These are phyloP conservation scores for Akanthomyces lecanii DNA, from an alignment of 2,329 filamentous ascomycete species.

Conservation along the genomic window DNA sequence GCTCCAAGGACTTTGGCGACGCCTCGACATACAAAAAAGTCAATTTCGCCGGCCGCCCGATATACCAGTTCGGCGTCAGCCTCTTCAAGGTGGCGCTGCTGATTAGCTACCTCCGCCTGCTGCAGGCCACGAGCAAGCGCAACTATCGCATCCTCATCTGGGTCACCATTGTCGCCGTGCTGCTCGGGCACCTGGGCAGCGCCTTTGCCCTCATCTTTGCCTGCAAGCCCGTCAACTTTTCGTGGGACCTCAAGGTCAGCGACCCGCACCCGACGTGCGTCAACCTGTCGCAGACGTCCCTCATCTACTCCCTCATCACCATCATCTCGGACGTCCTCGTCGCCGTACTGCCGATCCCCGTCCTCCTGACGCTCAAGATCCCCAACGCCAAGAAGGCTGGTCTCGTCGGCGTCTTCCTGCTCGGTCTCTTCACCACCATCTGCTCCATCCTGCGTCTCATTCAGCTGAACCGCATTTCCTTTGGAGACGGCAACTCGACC, in stretches of 20 bases:
- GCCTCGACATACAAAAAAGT: constrained; percentile 43
- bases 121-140: constrained; percentile 44
- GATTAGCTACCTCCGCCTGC: constrained; percentile 49
- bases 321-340: constrained; percentile 49
- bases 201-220: constrained; percentile 46
- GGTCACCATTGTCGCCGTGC: constrained; percentile 38
- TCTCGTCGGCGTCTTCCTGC: constrained; percentile 47
- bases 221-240: constrained; percentile 42
- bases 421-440: constrained; percentile 52
- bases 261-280: constrained; percentile 36
- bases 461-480: constrained; percentile 47
- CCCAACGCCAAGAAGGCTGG: constrained; percentile 44
- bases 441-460: constrained; percentile 50
- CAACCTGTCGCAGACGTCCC: constrained; percentile 44
- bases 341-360: constrained; percentile 47
- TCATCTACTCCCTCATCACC: constrained; percentile 47
- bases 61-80: constrained; percentile 52
- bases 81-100: constrained; percentile 54
- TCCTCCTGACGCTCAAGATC: constrained; percentile 46
- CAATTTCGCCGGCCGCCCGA: constrained; percentile 50
- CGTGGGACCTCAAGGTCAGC: constrained; percentile 37
- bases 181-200: constrained; percentile 45
- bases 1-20: constrained; percentile 35
- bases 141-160: constrained; percentile 43
- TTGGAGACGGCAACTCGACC: constrained; percentile 52